Evolutionary conservation across 129 eudicot species (phyloP), one percentile per base, ranked within the genome.

Genomic region (Centrapalus pauciflorus): DNA sequence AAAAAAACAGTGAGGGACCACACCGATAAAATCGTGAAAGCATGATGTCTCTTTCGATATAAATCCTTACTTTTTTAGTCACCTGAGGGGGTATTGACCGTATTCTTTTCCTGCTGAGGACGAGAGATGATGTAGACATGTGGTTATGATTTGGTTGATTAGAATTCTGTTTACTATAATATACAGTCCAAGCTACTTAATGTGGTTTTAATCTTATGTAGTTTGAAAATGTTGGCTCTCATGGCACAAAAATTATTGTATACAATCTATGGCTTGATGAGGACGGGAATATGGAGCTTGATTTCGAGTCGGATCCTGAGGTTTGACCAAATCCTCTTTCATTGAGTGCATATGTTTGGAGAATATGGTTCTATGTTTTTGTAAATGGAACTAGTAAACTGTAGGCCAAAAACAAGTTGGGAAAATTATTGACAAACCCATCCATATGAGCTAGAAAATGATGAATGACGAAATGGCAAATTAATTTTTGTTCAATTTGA

Each of bases 241-340:
- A 83, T 80, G 98, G 98, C 26, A 92, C 98, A 54, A 85, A 88
- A 84, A 74, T 88, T 37, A 64, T 92, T 5, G 51, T 85, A 51
- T 92, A 88, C 79, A 92, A 92, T 77, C 79, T 92, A 27, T 92
- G 98, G 98, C 78, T 78, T 20, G 79, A 75, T 41, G 91, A 92
- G 51, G 88, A 80, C n/a, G 75, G 82, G 32, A 58, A 68, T 55
- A 43, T 75, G 84, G 98, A 92, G 86, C 87, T 92, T 32, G 95
- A 92, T 78, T 92, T 92, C 26, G 87, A 92, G 6, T 77, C 85
- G 8, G 95, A 92, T 66, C 87, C 79, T 21, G 82, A 92, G 98
- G 98, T 88, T 59, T 61, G 9, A 9, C 54, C 70, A 17, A n/a
- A 25, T 48, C 50, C 62, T 57, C 41, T n/a, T 51, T 16, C 20